Base-by-base conservation (phyloP, 768 basidiomycete genomes). In the Pleurotus tuoliensis region DNA sequence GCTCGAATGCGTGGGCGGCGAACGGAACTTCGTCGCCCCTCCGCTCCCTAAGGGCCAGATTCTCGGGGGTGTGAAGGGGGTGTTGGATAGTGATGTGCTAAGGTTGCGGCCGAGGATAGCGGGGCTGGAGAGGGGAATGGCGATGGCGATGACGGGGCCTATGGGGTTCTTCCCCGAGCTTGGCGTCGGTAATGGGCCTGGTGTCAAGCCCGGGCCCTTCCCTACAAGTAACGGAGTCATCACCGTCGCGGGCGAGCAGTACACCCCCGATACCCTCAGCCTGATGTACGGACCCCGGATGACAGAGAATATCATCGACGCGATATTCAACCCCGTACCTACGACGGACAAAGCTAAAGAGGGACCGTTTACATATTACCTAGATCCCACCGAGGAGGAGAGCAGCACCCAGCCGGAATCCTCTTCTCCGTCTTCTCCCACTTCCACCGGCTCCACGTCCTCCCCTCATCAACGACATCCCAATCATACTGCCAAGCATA, bases 231-330 rank as follows among this genome's bases (percentile, higher is more conserved):
- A 48, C 49, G 45, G 27, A 52, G 43, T 22, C 47, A 58, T 62
- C 25, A 41, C 39, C 22, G 45, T 48, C 30, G 11, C 39, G 51
- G 40, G 41, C 54, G 2, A 50, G 41, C 43, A 3, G 61, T 68
- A 1, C 77, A 79, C 58, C 72, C 74, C 60, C 66, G 75, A 5
- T 65, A 69, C n/a, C 30, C 74, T 88, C 5, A 83, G 83, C 1
- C 65, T 71, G 15, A 79, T 81, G 3, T 77, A 80, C 59, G 84
- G 86, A 1, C 78, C 84, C 2, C 80, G 80, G 50, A 82, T 83
- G 12, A 91, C 89, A 0, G 88, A 89, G 65, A 75, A 76, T 38
- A 76, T 92, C 41, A 91, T 92, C 64, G 90, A 92, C 55, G 83
- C 87, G 4, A 67, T 92, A 22, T 92, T 92, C 66, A 92, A 92